A percentile compares a stretch with the other conserved stretches of the same genome.
phyloP scores from a whole-genome alignment of 257 asterid genomes.

The Buddleja alternifolia region DNA sequence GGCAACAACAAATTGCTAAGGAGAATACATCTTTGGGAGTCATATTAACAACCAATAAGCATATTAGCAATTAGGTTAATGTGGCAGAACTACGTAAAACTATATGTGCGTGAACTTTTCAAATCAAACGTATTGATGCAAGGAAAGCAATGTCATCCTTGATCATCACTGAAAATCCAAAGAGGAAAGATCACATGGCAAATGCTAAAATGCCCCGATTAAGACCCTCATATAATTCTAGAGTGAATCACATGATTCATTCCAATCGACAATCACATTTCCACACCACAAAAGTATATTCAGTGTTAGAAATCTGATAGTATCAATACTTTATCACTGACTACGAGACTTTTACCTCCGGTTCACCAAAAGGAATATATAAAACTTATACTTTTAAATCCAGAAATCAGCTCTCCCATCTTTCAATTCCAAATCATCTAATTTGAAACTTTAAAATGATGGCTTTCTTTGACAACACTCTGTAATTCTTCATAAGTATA shows the following conservation, averaged over 20 bases:
- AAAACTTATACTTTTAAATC: conserved; percentile 17
- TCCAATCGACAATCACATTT: conserved; percentile 16
- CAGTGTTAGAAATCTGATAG: conserved; percentile 7
- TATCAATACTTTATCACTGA: conserved; percentile 1
- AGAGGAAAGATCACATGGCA: background rate
- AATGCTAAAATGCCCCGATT: background rate
- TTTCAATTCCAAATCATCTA: conserved; percentile 9
- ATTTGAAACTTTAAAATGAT: background rate
- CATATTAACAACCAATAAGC: conserved; percentile 16
- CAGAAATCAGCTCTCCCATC: conserved; percentile 9
- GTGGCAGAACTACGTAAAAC: conserved; percentile 15
- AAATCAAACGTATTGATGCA: conserved; percentile 7
- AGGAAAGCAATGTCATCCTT: conserved; percentile 6
- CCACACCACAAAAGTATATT: background rate
- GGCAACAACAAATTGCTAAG: conserved; percentile 9
- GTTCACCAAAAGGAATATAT: conserved; percentile 1
- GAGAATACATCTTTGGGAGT: conserved; percentile 24
- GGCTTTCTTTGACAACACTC: background rate
- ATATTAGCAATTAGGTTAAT: conserved; percentile 20
- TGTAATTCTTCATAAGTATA: background rate
- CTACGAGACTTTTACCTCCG: conserved; percentile 10
- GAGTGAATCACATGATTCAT: background rate
- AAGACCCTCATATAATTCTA: conserved; percentile 15
- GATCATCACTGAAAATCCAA: background rate
- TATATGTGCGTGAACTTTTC: conserved; percentile 1